Evolutionary conservation across 139 green algal genomes (phyloP).

Genomic region (Closterium sp.): DNA sequence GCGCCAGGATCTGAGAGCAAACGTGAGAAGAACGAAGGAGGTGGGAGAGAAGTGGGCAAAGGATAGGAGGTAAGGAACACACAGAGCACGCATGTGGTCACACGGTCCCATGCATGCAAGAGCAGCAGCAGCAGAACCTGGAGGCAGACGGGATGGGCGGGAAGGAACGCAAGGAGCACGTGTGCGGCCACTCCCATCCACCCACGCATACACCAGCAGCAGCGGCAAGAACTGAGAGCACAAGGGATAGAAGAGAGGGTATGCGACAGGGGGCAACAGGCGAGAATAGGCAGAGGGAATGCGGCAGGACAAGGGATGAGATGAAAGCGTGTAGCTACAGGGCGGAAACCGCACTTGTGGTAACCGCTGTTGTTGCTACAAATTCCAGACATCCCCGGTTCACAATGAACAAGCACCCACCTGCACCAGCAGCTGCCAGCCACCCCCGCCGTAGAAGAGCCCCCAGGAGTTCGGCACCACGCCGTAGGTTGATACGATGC

Average conservation of each 20-base stretch:
- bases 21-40: background rate
- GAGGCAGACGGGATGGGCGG: too few species aligned
- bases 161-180: background rate
- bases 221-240: conserved; percentile 12
- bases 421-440: conserved; percentile 43
- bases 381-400: too few species aligned
- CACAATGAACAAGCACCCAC: too few species aligned
- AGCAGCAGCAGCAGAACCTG: too few species aligned
- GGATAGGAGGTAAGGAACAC: background rate
- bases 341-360: too few species aligned
- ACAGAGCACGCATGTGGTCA: conserved; percentile 40
- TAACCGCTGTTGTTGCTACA: too few species aligned
- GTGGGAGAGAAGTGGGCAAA: too few species aligned
- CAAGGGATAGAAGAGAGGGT: too few species aligned
- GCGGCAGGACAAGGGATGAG: too few species aligned
- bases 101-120: conserved; percentile 15
- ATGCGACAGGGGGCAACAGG: too few species aligned
- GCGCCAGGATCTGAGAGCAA: background rate
- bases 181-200: background rate
- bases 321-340: too few species aligned
- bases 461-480: conserved; percentile 19
- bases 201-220: conserved; percentile 13
- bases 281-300: too few species aligned
- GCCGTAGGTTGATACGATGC: conserved; percentile 9
- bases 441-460: conserved; percentile 50